A percentile compares a stretch with the other conserved stretches of the same genome.
Conservation (phyloP, 805 yeast genomes). For the Spathaspora gorwiae region DNA sequence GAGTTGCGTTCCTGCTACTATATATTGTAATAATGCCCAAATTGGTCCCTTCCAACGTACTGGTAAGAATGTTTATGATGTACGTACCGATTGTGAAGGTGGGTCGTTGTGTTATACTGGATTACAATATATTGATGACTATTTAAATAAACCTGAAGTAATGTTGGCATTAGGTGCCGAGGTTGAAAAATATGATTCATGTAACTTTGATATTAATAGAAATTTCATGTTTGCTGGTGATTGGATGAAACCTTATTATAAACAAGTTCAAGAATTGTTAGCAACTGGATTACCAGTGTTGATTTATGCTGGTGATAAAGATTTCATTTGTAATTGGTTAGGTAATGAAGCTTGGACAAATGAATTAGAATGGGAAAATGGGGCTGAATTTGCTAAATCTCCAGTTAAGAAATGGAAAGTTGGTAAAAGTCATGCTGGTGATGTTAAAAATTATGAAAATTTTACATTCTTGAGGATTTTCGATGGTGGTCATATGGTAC, state of each 20-base stretch:
- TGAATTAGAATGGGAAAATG: slow-evolving; percentile 60
- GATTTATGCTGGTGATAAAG: slow-evolving; percentile 93
- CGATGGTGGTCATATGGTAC: slow-evolving; percentile 96
- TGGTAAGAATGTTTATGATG: slow-evolving; percentile 88
- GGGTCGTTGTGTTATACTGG: slow-evolving; percentile 71
- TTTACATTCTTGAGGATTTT: slow-evolving; percentile 80
- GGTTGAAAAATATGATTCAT: slow-evolving; percentile 68
- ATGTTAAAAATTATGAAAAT: slow-evolving; percentile 65
- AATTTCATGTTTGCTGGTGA: slow-evolving; percentile 86
- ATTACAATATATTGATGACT: slow-evolving; percentile 67
- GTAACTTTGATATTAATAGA: slow-evolving; percentile 74
- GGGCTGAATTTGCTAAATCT: slow-evolving; percentile 40
- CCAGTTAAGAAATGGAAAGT: slow-evolving; percentile 42
- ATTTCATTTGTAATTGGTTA: slow-evolving; percentile 88
- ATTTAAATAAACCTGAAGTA: slow-evolving; percentile 73
- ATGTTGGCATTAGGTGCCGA: slow-evolving; percentile 86
- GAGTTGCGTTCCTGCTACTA: slow-evolving; percentile 86
- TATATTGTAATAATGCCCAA: slow-evolving; percentile 84
- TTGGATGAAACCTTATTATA: slow-evolving; percentile 78
- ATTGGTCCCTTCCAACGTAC: slow-evolving; percentile 78
- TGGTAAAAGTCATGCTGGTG: slow-evolving; percentile 50
- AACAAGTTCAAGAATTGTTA: slow-evolving; percentile 57
- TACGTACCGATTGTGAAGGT: slow-evolving; percentile 74
- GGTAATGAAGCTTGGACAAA: slow-evolving; percentile 85
- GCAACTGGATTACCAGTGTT: slow-evolving; percentile 72